Evolutionary conservation across 441 rosid genomes (phyloP).

Genomic region (Erysimum cheiri): DNA sequence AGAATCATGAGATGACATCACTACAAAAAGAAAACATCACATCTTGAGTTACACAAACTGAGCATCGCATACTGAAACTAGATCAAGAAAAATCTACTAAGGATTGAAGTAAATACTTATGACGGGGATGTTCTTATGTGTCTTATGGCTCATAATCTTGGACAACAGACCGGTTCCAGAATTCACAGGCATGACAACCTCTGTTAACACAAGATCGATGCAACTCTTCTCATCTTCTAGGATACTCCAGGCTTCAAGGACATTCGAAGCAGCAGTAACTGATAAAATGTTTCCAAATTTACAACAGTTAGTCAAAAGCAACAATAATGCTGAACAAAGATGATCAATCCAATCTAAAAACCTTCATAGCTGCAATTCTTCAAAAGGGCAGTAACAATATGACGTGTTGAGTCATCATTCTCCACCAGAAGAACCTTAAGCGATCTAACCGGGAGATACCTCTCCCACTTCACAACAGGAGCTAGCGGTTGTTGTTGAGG

Average conservation of each 20-base stretch:
- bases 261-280: slow-evolving; percentile 73
- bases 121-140: slow-evolving; percentile 71
- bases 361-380: slow-evolving; percentile 90
- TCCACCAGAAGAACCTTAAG: slow-evolving; percentile 89
- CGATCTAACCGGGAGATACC: slow-evolving; percentile 70
- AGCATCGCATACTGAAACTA: slow-evolving; percentile 32
- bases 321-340: slow-evolving; percentile 24
- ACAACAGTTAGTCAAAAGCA: slow-evolving; percentile 16
- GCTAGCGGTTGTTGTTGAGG: slow-evolving; percentile 58
- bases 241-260: slow-evolving; percentile 73
- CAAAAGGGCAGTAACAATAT: slow-evolving; percentile 75
- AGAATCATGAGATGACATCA: slow-evolving; percentile 94
- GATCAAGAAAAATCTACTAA: neutral
- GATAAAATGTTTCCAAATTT: slow-evolving; percentile 39
- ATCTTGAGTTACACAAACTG: slow-evolving; percentile 32
- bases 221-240: slow-evolving; percentile 67
- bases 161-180: slow-evolving; percentile 72
- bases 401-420: slow-evolving; percentile 82
- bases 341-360: slow-evolving; percentile 34
- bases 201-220: slow-evolving; percentile 74
- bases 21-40: slow-evolving; percentile 57
- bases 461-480: slow-evolving; percentile 67
- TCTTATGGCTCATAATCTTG: slow-evolving; percentile 82
- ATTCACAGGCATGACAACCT: slow-evolving; percentile 73
- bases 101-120: slow-evolving; percentile 60